Evolutionary conservation across 2,329 filamentous ascomycete genomes (phyloP), one percentile per base, ranked within the genome.

Genomic region (Emericellopsis cladophorae): DNA sequence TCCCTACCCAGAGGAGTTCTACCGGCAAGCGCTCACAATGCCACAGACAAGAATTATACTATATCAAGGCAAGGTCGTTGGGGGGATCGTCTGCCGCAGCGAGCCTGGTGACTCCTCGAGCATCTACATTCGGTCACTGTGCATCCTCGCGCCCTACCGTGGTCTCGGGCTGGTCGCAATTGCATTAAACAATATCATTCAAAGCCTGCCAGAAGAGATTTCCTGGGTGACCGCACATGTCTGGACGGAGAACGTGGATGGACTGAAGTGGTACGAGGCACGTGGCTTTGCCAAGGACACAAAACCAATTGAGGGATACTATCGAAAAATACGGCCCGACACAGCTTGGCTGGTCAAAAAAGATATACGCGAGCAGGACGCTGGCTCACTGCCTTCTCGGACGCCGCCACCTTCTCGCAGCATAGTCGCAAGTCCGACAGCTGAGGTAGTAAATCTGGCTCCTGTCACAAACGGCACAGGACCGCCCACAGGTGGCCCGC

Each of bases 161-260:
- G 60, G 63, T 3, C 63, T 78, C 31, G 79, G 79, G 0, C 65
- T 82, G 11, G 73, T 72, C 11, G 62, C 66, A n/a, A 68, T 72
- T 21, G 67, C 76, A 0, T 59, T 83, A 14, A 67, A 75, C 36
- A 64, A 71, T 46, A 63, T 77, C 36, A 48, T 72, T 59, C 18
- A 59, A 62, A 10, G 59, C 58, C 14, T 18, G n/a, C 22, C 14
- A 16, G n/a, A 2, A 4, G 51, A 65, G 40, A 64, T 68, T 29
- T 49, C 48, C 31, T 50, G 64, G 35, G 61, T 79, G 14, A 81
- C 76, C 47, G 79, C 79, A 5, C 79, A 83, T 54, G 79, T 82
- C 14, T 83, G 79, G 79, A 78, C 77, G 10, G 68, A 76, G 44
- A 81, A 81, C 53, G 66, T 70, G 3, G 77, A 81, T 16, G 79